phyloP scores from a whole-genome alignment of 495 filamentous ascomycete species.

The Hypoxylon crocopeplum region DNA sequence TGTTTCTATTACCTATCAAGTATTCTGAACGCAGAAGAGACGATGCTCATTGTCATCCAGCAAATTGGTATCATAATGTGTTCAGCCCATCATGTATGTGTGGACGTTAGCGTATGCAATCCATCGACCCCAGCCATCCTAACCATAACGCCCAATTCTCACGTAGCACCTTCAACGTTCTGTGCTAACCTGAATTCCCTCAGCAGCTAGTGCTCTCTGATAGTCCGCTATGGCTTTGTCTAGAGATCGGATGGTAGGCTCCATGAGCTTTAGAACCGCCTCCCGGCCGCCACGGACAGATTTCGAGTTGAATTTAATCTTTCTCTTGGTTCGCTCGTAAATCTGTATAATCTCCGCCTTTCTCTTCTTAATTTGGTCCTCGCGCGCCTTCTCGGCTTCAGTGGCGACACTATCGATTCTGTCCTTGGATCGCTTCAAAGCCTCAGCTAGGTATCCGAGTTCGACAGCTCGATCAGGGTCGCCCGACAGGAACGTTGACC shows the following conservation, averaged over 20 bases:
- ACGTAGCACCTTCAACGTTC: slow-evolving; percentile 29
- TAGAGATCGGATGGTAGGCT: slow-evolving; percentile 71
- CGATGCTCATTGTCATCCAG: slow-evolving; percentile 3
- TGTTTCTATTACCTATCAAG: background rate
- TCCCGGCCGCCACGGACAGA: slow-evolving; percentile 74
- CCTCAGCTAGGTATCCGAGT: slow-evolving; percentile 76
- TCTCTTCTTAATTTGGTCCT: slow-evolving; percentile 65
- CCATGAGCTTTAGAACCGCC: slow-evolving; percentile 76
- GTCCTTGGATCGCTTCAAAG: slow-evolving; percentile 74
- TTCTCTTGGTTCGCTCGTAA: slow-evolving; percentile 72
- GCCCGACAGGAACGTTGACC: slow-evolving; percentile 85
- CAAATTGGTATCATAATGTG: slow-evolving; percentile 26
- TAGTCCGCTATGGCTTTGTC: slow-evolving; percentile 70
- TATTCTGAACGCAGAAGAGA: background rate
- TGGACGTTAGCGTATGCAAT: background rate
- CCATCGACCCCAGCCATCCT: slow-evolving; percentile 5
- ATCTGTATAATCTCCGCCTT: slow-evolving; percentile 73
- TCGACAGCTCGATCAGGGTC: slow-evolving; percentile 78
- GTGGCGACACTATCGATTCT: slow-evolving; percentile 82
- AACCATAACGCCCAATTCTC: slow-evolving; percentile 15
- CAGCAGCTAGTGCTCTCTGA: slow-evolving; percentile 65
- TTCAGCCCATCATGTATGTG: slow-evolving; percentile 2
- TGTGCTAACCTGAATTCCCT: slow-evolving; percentile 53
- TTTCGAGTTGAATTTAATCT: slow-evolving; percentile 67
- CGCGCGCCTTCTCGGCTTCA: slow-evolving; percentile 76